Evolutionary conservation across 2,329 filamentous ascomycete genomes (phyloP), one percentile per base, ranked within the genome.

Genomic region (Pseudopithomyces maydicus): DNA sequence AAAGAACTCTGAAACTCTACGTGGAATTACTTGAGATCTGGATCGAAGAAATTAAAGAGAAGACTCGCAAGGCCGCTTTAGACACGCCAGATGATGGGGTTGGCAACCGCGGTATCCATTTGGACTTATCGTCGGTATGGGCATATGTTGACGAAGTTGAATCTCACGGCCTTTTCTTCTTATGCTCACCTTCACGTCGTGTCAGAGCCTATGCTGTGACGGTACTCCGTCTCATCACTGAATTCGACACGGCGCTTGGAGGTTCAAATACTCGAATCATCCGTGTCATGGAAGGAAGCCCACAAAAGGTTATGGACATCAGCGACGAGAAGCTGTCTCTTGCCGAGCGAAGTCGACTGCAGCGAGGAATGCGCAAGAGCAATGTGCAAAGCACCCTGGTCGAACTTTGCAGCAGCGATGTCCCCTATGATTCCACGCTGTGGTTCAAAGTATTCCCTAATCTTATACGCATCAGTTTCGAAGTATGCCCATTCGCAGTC

Each of bases 371-470:
- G 75, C 88, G 92, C 65, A 92, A 90, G 71, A 91, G 88, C 70
- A 91, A 92, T 65, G 88, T 88, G 44, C 89, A 93, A 67, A 93
- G 91, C 61, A 94, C 92, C 2, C 80, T 99, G 17, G 90, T 98
- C 33, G 94, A 98, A 72, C 85, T 99, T 22, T 98, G 95, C 77
- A 94, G 92, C 65, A 98, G 95, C 77, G 95, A 98, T 66, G 88
- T 95, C 23, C 92, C 92, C 0, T 97, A 98, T 69, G 95, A 99
- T 72, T 89, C 92, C 2, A 96, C 93, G 0, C 79, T 99, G 12
- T 99, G 95, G 95, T 96, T 95, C 78, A 99, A 98, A 71, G 89
- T 98, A 17, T 99, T 99, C 69, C 96, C 95, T 3, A 98, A 97
- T 69, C 83, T 99, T 32, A 90, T 99, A 55, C 87, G 92, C 11